A percentile compares a stretch with the other conserved stretches of the same genome.
Conservation (phyloP, 139 green algal species). For the Zygnema cylindricum region DNA sequence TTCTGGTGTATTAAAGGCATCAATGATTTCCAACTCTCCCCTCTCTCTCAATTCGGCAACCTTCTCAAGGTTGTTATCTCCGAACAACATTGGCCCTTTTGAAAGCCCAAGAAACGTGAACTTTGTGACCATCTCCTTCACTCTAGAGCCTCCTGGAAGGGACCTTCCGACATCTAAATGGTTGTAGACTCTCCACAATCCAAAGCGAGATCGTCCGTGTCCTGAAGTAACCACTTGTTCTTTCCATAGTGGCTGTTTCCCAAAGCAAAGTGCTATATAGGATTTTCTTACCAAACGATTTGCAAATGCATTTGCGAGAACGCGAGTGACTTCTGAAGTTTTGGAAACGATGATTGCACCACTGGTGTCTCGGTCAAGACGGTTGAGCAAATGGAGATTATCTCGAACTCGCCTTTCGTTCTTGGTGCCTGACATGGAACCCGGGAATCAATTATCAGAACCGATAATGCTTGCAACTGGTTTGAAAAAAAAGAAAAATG, state of each 20-base stretch:
- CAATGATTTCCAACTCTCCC: not conserved
- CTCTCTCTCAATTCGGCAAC: not conserved
- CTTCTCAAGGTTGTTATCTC: not conserved
- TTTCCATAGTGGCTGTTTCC: constrained; percentile 5
- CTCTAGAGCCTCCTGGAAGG: constrained; percentile 41
- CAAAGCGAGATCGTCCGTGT: constrained; percentile 51
- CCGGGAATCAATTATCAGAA: no score
- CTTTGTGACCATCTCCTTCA: constrained; percentile 32
- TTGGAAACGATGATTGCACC: constrained; percentile 54
- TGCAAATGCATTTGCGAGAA: constrained; percentile 33
- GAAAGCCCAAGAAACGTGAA: constrained; percentile 9
- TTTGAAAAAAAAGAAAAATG: not conserved
- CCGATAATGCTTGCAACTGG: no score
- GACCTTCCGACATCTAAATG: constrained; percentile 41
- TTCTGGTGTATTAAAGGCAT: no score
- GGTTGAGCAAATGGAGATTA: constrained; percentile 30
- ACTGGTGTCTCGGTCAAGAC: constrained; percentile 55
- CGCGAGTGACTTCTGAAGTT: not conserved
- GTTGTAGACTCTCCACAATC: constrained; percentile 58
- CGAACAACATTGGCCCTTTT: not conserved
- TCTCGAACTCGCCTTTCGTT: not conserved
- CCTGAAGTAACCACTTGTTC: constrained; percentile 21
- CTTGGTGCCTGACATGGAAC: not conserved
- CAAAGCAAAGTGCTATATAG: constrained; percentile 38
- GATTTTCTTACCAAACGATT: constrained; percentile 27